Base-by-base conservation (phyloP, 768 basidiomycete genomes). In the Podaxis sp. region DNA sequence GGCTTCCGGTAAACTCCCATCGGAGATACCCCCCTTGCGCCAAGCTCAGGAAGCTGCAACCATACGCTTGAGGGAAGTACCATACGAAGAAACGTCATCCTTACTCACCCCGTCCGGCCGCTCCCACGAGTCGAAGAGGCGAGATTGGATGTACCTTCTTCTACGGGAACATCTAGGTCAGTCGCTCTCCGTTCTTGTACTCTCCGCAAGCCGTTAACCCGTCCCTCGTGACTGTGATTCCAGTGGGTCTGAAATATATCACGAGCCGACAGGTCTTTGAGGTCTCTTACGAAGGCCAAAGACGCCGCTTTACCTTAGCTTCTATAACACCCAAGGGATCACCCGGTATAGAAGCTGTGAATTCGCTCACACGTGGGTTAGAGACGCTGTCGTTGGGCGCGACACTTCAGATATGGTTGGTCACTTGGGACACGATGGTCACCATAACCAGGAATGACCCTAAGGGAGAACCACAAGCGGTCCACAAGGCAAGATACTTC, bases 191-290 rank as follows among this genome's bases (percentile, higher is more conserved):
- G 38, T 36, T 72, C 44, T 60, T 51, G 17, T n/a, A 15, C 7
- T 19, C 44, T 19, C 6, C n/a, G 7, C 26, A 15, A 17, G 33
- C 53, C 17, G 6, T 48, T 52, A 19, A 60, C 66, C 52, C 64
- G 33, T 46, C 57, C 33, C 63, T 65, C 19, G 65, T 65, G 24
- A 58, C 63, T 36, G 26, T 42, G 36, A 40, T 52, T 58, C n/a
- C 55, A 94, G 93, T 93, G 49, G 87, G 89, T 69, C 76, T 92
- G 13, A 90, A 86, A 70, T 90, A 87, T 69, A 74, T 93, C 65
- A 84, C 85, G 11, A 72, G 77, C 42, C 77, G 77, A 8, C 92
- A 94, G 70, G 73, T 82, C 4, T 63, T 93, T 48, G 81, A 89
- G 64, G 78, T 91, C 19, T 65, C 68, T 17, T 93, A 89, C 69